These are phyloP conservation scores for Claviceps citrina DNA, from an alignment of 2,329 filamentous ascomycete genomes.

Conservation along the genomic window DNA sequence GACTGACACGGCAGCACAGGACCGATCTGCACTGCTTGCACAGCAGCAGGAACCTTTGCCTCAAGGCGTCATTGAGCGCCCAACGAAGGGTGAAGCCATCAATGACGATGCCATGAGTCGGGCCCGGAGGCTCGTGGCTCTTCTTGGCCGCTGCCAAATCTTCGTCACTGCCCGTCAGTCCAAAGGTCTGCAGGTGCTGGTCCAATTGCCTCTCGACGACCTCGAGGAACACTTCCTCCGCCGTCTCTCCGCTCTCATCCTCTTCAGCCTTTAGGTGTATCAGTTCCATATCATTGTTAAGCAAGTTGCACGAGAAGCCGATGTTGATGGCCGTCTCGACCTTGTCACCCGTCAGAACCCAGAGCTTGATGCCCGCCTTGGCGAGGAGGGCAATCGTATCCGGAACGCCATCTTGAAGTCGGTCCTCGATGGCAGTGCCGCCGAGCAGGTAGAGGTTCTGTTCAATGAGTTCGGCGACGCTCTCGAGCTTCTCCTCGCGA, in stretches of 20 bases:
- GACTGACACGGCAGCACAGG: slow-evolving; percentile 91
- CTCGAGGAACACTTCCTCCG: slow-evolving; percentile 35
- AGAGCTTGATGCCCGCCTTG: slow-evolving; percentile 91
- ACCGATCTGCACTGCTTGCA: slow-evolving; percentile 97
- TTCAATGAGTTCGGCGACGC: slow-evolving; percentile 79
- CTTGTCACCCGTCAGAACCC: slow-evolving; percentile 96
- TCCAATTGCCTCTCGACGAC: slow-evolving; percentile 58
- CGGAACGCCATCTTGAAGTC: slow-evolving; percentile 89
- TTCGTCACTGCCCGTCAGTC: slow-evolving; percentile 68
- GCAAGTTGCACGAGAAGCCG: slow-evolving; percentile 92
- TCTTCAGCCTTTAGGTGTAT: slow-evolving; percentile 78
- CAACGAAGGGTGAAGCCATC: slow-evolving; percentile 87
- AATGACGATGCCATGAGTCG: slow-evolving; percentile 85
- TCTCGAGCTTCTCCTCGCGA: slow-evolving; percentile 85
- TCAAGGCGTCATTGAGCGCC: slow-evolving; percentile 65
- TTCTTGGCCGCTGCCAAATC: slow-evolving; percentile 66
- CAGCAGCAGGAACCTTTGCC: slow-evolving; percentile 83
- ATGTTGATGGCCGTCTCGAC: slow-evolving; percentile 99
- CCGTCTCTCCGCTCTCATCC: slow-evolving; percentile 38
- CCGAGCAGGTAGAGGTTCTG: slow-evolving; percentile 76
- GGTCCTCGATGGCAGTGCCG: slow-evolving; percentile 93
- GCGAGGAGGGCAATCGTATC: slow-evolving; percentile 87
- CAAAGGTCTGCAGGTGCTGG: slow-evolving; percentile 55
- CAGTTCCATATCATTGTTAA: slow-evolving; percentile 96
- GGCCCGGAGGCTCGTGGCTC: slow-evolving; percentile 71